Evolutionary conservation across 768 basidiomycete species (phyloP).

Genomic region (Macrolepiota albuminosa): DNA sequence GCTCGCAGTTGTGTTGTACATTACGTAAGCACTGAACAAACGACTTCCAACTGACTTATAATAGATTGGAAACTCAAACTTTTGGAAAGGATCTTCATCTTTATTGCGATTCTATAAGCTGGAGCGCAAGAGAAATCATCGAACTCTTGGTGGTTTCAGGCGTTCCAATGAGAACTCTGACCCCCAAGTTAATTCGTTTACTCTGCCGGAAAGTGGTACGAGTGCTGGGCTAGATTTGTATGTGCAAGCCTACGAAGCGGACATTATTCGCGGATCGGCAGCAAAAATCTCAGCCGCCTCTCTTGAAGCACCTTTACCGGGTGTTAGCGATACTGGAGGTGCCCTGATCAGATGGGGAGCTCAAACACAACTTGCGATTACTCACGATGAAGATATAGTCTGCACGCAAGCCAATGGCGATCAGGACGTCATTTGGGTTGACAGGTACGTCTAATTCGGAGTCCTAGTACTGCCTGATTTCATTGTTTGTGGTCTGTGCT

Average conservation of each 20-base stretch:
- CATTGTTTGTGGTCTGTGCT: constrained; percentile 4
- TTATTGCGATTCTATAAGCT: not conserved
- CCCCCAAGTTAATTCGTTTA: not conserved
- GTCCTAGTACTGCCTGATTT: not conserved
- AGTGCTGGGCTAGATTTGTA: constrained; percentile 25
- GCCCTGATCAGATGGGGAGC: constrained; percentile 30
- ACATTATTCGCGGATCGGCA: constrained; percentile 52
- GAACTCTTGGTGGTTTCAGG: not conserved
- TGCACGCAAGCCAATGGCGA: constrained; percentile 6
- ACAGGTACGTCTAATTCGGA: constrained; percentile 72
- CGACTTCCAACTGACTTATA: not conserved
- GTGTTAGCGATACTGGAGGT: constrained; percentile 21
- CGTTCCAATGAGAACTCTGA: not conserved
- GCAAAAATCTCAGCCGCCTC: constrained; percentile 33
- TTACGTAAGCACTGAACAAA: not conserved
- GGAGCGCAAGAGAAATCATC: constrained; percentile 1
- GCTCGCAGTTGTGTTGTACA: too few species aligned
- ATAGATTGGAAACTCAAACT: not conserved
- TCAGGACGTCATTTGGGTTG: constrained; percentile 57
- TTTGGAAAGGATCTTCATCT: not conserved
- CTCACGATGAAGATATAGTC: constrained; percentile 21
- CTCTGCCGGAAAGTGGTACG: not conserved
- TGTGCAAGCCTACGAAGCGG: constrained; percentile 75
- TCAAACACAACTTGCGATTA: constrained; percentile 8
- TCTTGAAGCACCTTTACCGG: constrained; percentile 23